Base-by-base conservation (phyloP, 805 yeast species). In the Huiozyma sinensis region DNA sequence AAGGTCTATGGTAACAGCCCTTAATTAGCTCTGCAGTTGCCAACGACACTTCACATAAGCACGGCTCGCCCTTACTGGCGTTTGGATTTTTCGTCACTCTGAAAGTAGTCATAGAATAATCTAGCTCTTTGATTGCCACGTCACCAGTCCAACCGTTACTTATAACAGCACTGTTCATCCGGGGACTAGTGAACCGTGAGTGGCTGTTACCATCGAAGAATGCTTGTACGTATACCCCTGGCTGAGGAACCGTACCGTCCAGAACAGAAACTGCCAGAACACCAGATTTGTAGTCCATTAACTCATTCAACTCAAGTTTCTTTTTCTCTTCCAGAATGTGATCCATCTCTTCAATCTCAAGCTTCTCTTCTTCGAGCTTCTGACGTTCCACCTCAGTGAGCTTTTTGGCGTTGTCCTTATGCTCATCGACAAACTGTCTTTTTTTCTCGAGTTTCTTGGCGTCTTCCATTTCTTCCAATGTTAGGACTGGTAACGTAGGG, bases 401-500 rank as follows among this genome's bases (percentile, higher is more conserved):
- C 47, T 60, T 56, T 41, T 65, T 64, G 45, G 63, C 65, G 45
- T 69, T 69, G 12, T 50, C 58, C 40, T 52, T 50, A 59, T 41
- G 47, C 48, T 63, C 59, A 33, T 65, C 65, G 7, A 63, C 65
- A 35, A 60, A 66, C 31, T 60, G 60, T 44, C 57, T 64, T 57
- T 66, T 63, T 43, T 60, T 68, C 41, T 61, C 60, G 29, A 65
- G 66, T 42, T 69, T 66, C 48, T 70, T 71, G 42, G 73, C 77
- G 53, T 79, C 88, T 46, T 68, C 70, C 36, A 76, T 68, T 51
- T 87, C 95, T 44, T 78, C 81, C 37, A 87, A 79, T 33, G 86
- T 76, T 67, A 79, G 70, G n/a, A 89, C 82, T 6, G 89, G 86
- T 43, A 83, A 62, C 9, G 81, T 66, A 31, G 98, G 98, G 66